Percentiles rank a stretch among this genome's conserved stretches.
phyloP scores from a whole-genome alignment of 441 rosid genomes.

The Aquilaria agallochum region DNA sequence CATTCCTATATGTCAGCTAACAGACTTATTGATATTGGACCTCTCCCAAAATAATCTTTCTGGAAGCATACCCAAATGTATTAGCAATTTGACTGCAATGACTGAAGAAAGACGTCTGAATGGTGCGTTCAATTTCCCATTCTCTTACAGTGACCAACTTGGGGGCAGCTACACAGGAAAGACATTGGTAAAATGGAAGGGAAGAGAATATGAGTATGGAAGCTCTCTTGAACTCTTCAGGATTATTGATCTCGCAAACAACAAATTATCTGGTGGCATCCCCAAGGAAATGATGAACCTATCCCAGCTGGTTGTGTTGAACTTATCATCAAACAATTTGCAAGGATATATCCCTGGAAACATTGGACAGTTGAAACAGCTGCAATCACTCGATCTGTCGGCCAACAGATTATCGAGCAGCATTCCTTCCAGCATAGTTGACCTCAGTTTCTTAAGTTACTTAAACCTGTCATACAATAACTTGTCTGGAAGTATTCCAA shows the following conservation, averaged over 20 bases:
- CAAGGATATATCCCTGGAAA: slow-evolving; percentile 15
- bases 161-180: slow-evolving; percentile 9
- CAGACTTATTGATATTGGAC: slow-evolving; percentile 11
- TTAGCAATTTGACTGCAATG: slow-evolving; percentile 13
- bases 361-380: slow-evolving; percentile 9
- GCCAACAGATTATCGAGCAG: slow-evolving; percentile 10
- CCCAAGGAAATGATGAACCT: slow-evolving; percentile 14
- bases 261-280: slow-evolving; percentile 12
- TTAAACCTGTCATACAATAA: no score
- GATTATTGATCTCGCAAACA: neutral
- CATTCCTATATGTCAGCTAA: slow-evolving; percentile 5
- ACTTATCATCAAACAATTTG: slow-evolving; percentile 19
- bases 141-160: neutral
- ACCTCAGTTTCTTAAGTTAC: slow-evolving; percentile 1
- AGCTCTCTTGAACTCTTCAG: no score
- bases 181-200: slow-evolving; percentile 8
- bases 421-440: slow-evolving; percentile 8
- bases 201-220: neutral
- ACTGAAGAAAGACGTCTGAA: neutral
- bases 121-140: neutral
- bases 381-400: slow-evolving; percentile 23
- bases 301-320: slow-evolving; percentile 9
- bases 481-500: no score
- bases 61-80: slow-evolving; percentile 10
- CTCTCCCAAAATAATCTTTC: slow-evolving; percentile 7